Evolutionary conservation across 2,329 filamentous ascomycete genomes (phyloP), one percentile per base, ranked within the genome.

Genomic region (Xylariaceae sp.): DNA sequence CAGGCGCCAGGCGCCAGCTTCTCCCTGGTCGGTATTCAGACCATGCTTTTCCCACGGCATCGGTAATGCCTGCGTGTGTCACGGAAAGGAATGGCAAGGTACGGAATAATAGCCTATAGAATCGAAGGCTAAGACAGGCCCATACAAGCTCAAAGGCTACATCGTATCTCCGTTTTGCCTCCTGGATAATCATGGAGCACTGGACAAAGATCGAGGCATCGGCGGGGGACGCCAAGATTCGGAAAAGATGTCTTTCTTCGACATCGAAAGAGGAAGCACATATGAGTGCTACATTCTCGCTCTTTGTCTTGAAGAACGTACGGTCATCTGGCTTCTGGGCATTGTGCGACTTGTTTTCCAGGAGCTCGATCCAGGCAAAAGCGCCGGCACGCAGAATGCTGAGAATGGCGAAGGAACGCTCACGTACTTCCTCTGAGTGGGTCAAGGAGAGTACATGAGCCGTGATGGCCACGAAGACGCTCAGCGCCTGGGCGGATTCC

Each of bases 121-220:
- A 61, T 9, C 59, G 56, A 49, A 53, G 53, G 13, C 9, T n/a
- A 41, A 59, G 59, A 47, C 53, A 61, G 51, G 50, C 37, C 4
- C 58, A 52, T 13, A n/a, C 44, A 9, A 56, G 59, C 13, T 59
- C 56, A 18, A 37, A 56, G 23, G 13, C 37, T 3, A n/a, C 2
- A 41, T 53, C 4, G 30, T 59, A 44, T 4, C 0, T 39, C 6
- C 13, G 49, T 1, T 57, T 57, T 47, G 52, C 59, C 35, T 60
- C 60, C 49, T 62, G 60, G 37, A 60, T 60, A 2, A 58, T 8
- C 17, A 62, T 62, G 13, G 57, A 60, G 5, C 57, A 58, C 34
- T 60, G 60, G 9, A 60, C 49, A n/a, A 62, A 53, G 4, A 58
- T 60, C 2, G 60, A 55, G 30, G 55, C 57, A 10, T 62, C 49